phyloP scores from a whole-genome alignment of 73 alveolate species.

The Paramecium sexaurelia region DNA sequence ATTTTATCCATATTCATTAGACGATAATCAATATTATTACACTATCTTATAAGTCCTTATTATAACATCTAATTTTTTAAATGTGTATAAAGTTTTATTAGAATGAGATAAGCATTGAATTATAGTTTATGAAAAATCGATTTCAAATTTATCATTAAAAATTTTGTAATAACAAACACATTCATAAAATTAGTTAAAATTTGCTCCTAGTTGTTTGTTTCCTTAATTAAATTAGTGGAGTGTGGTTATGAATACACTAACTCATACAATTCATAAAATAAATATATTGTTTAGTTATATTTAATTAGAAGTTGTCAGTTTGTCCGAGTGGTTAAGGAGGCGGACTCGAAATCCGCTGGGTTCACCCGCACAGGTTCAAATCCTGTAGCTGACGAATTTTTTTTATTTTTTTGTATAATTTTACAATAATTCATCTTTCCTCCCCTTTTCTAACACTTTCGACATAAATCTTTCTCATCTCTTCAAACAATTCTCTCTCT shows the following conservation, averaged over 20 bases:
- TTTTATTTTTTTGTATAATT: not conserved
- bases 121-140: no score
- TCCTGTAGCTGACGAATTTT: conserved; percentile 74
- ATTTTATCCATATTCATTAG: no score
- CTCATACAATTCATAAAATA: not conserved
- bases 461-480: conserved; percentile 48
- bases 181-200: no score
- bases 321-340: conserved; percentile 78
- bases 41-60: no score
- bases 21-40: no score
- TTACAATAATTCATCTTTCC: not conserved
- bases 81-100: no score
- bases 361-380: conserved; percentile 76
- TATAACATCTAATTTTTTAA: no score
- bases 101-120: no score
- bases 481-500: conserved; percentile 54
- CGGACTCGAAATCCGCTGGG: conserved; percentile 76
- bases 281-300: not conserved
- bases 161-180: no score
- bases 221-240: not conserved
- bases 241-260: not conserved
- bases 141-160: no score
- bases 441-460: conserved; percentile 4
- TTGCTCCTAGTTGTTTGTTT: not conserved
- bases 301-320: conserved; percentile 63